phyloP scores from a whole-genome alignment of 2,329 filamentous ascomycete species.

The Blastomyces percursus region DNA sequence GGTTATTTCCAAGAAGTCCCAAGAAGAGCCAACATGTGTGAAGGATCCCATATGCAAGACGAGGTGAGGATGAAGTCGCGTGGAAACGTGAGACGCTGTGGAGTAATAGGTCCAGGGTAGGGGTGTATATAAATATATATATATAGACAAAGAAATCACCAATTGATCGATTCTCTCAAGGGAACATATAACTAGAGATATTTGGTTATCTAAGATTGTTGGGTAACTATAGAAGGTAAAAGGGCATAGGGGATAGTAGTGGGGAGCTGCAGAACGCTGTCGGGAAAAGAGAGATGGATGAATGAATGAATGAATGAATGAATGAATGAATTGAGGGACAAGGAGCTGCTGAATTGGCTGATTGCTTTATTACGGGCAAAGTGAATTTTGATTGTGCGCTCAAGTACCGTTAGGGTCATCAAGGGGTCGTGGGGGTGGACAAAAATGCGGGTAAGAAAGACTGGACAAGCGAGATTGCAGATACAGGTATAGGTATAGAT shows the following conservation, averaged over 20 bases:
- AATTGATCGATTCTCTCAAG: not conserved
- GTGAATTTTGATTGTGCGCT: constrained; percentile 1
- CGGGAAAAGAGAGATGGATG: not conserved
- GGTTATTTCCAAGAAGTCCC: not conserved
- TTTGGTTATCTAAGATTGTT: not conserved
- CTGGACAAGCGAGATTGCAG: not conserved
- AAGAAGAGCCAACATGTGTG: not conserved
- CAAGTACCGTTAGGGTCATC: constrained; percentile 11
- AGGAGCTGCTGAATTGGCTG: not conserved
- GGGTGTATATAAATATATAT: not conserved
- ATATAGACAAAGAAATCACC: not conserved
- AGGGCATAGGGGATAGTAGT: not conserved
- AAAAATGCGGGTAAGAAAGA: constrained; percentile 1
- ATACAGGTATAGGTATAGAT: not conserved
- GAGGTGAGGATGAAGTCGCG: not conserved
- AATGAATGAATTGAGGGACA: not conserved
- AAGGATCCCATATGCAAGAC: not conserved
- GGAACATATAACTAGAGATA: not conserved
- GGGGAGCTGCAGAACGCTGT: not conserved
- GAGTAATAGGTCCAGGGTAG: not conserved
- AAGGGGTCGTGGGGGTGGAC: constrained; percentile 1
- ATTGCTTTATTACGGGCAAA: constrained; percentile 4
- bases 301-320: not conserved
- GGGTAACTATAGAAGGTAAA: not conserved
- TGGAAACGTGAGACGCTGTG: not conserved